phyloP scores from a whole-genome alignment of 129 eudicot species.

The Pulicaria dysenterica region DNA sequence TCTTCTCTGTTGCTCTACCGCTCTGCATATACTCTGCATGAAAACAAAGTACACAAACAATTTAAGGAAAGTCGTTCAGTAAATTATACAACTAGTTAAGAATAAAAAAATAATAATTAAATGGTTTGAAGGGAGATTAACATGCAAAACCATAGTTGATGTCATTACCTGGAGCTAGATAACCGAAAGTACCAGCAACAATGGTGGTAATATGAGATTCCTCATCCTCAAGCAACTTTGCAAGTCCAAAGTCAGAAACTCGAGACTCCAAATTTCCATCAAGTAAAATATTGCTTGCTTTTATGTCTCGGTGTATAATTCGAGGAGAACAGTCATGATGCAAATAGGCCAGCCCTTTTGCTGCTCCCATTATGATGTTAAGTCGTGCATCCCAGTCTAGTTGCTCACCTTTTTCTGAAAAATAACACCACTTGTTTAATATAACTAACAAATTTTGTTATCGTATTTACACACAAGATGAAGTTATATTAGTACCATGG shows the following conservation, averaged over 20 bases:
- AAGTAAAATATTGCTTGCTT: slow-evolving; percentile 95
- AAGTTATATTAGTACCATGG: slow-evolving; percentile 57
- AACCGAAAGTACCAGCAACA: slow-evolving; percentile 99
- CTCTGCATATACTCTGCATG: slow-evolving; percentile 96
- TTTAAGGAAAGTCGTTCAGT: background rate
- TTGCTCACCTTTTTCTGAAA: slow-evolving; percentile 72
- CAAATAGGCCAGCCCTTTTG: slow-evolving; percentile 93
- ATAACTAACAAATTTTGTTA: background rate
- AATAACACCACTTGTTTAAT: background rate
- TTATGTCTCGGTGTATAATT: slow-evolving; percentile 92
- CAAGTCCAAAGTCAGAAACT: slow-evolving; percentile 98
- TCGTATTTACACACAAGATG: background rate
- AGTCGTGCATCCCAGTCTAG: slow-evolving; percentile 87
- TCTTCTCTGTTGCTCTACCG: slow-evolving; percentile 86
- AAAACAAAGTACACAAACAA: slow-evolving; percentile 8
- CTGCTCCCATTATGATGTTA: slow-evolving; percentile 92
- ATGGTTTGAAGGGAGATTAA: background rate
- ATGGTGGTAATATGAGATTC: slow-evolving; percentile 99
- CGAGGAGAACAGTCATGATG: slow-evolving; percentile 99
- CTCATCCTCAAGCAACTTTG: slow-evolving; percentile 93
- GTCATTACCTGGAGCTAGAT: slow-evolving; percentile 89
- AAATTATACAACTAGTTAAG: background rate
- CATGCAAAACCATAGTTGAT: slow-evolving; percentile 2
- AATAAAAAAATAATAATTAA: background rate
- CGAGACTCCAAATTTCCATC: slow-evolving; percentile 96